Percentiles rank a stretch among this genome's conserved stretches.
Conservation (phyloP, 257 asterid genomes). For the Fraxinus americana region DNA sequence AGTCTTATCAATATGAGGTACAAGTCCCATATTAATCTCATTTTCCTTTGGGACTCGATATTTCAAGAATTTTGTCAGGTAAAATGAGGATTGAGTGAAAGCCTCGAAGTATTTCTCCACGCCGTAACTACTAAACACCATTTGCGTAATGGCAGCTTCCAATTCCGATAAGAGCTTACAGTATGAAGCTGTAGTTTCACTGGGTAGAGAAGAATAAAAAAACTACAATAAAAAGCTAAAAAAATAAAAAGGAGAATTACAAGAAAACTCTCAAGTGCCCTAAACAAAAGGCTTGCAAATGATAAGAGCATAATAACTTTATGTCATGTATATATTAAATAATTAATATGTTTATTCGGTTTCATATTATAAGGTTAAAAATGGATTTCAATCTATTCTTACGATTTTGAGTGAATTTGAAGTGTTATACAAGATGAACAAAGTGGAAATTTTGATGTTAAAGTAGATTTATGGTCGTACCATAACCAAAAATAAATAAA, state of each 20-base stretch:
- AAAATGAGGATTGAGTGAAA: slow-evolving; percentile 26
- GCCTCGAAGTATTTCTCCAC: slow-evolving; percentile 36
- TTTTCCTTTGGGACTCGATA: slow-evolving; percentile 30
- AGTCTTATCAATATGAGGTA: slow-evolving; percentile 50
- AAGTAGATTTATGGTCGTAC: too few relatives aligned
- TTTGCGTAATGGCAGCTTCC: slow-evolving; percentile 30
- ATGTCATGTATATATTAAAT: too few relatives aligned
- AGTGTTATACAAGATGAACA: too few relatives aligned
- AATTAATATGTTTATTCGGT: too few relatives aligned
- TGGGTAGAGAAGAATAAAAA: neutral
- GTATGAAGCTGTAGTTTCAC: slow-evolving; percentile 38
- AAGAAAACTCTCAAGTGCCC: too few relatives aligned
- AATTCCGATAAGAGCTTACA: slow-evolving; percentile 30
- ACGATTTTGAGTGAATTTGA: too few relatives aligned
- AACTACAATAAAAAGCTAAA: neutral
- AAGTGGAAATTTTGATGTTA: too few relatives aligned
- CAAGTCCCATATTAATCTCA: slow-evolving; percentile 29
- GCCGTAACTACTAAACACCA: slow-evolving; percentile 46
- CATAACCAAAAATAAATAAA: too few relatives aligned
- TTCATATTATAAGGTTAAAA: too few relatives aligned
- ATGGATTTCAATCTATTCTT: too few relatives aligned
- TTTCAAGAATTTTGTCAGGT: slow-evolving; percentile 38
- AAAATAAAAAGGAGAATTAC: too few relatives aligned
- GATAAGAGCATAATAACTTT: neutral
- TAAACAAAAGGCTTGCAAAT: too few relatives aligned